A percentile compares a stretch with the other conserved stretches of the same genome.
phyloP scores from a whole-genome alignment of 768 basidiomycete genomes.

The Amanita rimosa region DNA sequence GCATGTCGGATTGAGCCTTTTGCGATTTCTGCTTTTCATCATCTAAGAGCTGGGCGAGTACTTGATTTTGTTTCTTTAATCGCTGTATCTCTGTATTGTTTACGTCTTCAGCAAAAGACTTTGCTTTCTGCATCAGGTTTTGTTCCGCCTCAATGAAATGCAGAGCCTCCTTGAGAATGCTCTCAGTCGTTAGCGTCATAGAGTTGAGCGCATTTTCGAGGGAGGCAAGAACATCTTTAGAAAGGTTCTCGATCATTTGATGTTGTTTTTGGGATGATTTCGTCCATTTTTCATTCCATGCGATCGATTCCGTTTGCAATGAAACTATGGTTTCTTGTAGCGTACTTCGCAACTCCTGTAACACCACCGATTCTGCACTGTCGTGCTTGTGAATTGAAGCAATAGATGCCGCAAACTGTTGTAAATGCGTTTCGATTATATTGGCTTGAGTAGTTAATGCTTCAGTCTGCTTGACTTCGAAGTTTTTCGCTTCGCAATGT shows the following conservation, averaged over 20 bases:
- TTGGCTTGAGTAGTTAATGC: slow-evolving; percentile 37
- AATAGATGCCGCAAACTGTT: slow-evolving; percentile 40
- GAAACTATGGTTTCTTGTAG: slow-evolving; percentile 40
- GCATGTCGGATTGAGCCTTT: slow-evolving; percentile 57
- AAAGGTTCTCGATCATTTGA: slow-evolving; percentile 30
- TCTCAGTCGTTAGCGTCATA: slow-evolving; percentile 50
- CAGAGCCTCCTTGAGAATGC: slow-evolving; percentile 44
- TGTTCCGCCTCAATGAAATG: slow-evolving; percentile 46
- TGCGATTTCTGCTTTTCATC: slow-evolving; percentile 57
- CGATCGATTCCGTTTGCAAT: slow-evolving; percentile 37
- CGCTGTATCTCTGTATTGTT: slow-evolving; percentile 8
- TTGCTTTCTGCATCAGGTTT: slow-evolving; percentile 36
- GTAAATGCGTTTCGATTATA: slow-evolving; percentile 46
- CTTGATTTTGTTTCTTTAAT: slow-evolving; percentile 53
- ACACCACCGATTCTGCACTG: slow-evolving; percentile 42
- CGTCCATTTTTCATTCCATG: slow-evolving; percentile 47
- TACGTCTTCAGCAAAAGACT: slow-evolving; percentile 32
- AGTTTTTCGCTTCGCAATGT: slow-evolving; percentile 41
- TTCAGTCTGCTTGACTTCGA: slow-evolving; percentile 46
- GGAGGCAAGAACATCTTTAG: slow-evolving; percentile 33
- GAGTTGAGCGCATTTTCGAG: slow-evolving; percentile 48
- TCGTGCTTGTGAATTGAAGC: slow-evolving; percentile 46
- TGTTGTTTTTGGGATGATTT: slow-evolving; percentile 36
- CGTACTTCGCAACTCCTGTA: slow-evolving; percentile 28
- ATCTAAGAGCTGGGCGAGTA: slow-evolving; percentile 48